Conservation (phyloP, 352 stramenopile species). For the Globisporangium splendens region DNA sequence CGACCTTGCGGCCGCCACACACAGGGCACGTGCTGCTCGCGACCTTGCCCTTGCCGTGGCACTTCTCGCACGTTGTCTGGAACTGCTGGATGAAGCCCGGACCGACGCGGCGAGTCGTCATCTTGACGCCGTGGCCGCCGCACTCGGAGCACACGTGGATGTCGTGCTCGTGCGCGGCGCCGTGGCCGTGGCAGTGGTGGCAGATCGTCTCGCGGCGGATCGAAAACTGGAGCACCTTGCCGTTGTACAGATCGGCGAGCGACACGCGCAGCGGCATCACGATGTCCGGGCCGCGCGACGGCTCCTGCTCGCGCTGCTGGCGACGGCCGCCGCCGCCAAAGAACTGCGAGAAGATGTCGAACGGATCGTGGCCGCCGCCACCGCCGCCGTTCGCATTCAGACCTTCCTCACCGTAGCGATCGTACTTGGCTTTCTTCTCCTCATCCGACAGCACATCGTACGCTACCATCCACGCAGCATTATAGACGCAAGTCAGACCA, state of each 20-base stretch:
- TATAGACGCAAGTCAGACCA: too few relatives aligned
- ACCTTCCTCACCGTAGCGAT: slow-evolving; percentile 89
- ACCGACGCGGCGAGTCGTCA: slow-evolving; percentile 64
- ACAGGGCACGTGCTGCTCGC: slow-evolving; percentile 92
- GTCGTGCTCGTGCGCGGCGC: slow-evolving; percentile 88
- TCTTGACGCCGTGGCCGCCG: slow-evolving; percentile 92
- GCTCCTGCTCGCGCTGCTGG: slow-evolving; percentile 42
- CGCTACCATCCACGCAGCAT: slow-evolving; percentile 36
- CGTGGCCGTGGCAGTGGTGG: slow-evolving; percentile 90
- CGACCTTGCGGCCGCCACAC: slow-evolving; percentile 76
- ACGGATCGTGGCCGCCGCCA: slow-evolving; percentile 60
- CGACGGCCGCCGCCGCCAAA: slow-evolving; percentile 45
- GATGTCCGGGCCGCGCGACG: slow-evolving; percentile 60
- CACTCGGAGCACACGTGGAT: slow-evolving; percentile 91
- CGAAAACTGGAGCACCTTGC: slow-evolving; percentile 92
- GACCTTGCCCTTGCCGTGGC: slow-evolving; percentile 90
- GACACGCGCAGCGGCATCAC: slow-evolving; percentile 91
- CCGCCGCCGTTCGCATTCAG: slow-evolving; percentile 49
- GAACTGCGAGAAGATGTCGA: slow-evolving; percentile 82
- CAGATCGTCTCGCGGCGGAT: slow-evolving; percentile 93
- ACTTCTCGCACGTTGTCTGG: slow-evolving; percentile 87
- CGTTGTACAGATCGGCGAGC: slow-evolving; percentile 96
- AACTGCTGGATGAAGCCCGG: slow-evolving; percentile 87
- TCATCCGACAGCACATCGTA: slow-evolving; percentile 91
- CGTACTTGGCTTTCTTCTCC: slow-evolving; percentile 88